Base-by-base conservation (phyloP, 2,329 filamentous ascomycete genomes). In the Sporothrix dimorphospora region DNA sequence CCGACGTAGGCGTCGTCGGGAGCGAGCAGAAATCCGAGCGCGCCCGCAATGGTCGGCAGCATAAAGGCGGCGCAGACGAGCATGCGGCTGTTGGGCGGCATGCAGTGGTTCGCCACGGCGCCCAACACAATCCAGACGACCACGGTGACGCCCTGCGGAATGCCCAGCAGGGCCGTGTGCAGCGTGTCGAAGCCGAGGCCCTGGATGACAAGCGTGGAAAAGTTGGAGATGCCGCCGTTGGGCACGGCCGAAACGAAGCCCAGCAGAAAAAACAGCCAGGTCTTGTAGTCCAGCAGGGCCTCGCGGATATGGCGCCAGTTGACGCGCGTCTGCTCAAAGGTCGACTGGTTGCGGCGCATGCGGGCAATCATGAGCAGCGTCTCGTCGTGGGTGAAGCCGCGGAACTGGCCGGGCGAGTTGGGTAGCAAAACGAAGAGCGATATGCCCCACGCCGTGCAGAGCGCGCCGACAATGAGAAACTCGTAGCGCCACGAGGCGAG, bases 191-290 rank as follows among this genome's bases (percentile, higher is more conserved):
- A 59, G 55, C 55, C 55, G 16, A 59, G 16, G 55, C 55, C 55
- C 55, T 59, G 30, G 30, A 59, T 59, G 55, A 59, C 30, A 7
- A 59, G 55, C 16, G 55, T 59, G 1, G 30, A 38, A n/a, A 59
- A 59, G 55, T 59, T 59, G 55, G 55, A 38, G 55, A 40, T 59
- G 55, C 55, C 55, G 55, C 55, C 55, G 19, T 59, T 59, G 30
- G 30, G 30, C 16, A 59, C 30, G 55, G 55, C 55, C 55, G 30
- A 40, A 19, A 38, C 30, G 19, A 59, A 59, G 30, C 30, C 55
- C 6, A 59, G 30, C 16, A 59, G 55, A 11, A 59, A 59, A n/a
- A 59, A 59, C 1, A 59, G 30, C 30, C 30, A 59, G 12, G 55
- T 59, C 55, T 59, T 59, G 55, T 59, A 59, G 30, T 59, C 55